A percentile compares a stretch with the other conserved stretches of the same genome.
Evolutionary conservation across 768 basidiomycete genomes (phyloP).

Genomic region (Boletus barrowsii): DNA sequence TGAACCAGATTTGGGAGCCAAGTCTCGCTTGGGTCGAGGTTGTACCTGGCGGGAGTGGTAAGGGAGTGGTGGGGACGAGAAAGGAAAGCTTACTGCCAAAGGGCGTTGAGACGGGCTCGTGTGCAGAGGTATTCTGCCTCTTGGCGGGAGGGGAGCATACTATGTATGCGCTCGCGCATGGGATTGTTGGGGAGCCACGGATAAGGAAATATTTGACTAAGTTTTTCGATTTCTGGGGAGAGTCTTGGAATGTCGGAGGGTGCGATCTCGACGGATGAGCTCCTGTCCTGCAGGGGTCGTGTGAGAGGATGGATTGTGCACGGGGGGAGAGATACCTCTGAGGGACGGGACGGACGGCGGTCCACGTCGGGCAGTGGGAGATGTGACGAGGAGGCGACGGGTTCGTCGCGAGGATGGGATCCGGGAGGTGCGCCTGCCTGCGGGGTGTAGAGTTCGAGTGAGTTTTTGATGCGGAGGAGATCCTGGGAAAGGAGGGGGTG

Average conservation of each 20-base stretch:
- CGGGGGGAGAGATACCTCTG: slow-evolving; percentile 19
- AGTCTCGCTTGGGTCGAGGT: slow-evolving; percentile 66
- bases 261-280: slow-evolving; percentile 24
- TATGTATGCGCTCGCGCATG: slow-evolving; percentile 61
- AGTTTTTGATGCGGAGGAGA: slow-evolving; percentile 60
- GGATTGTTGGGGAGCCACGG: slow-evolving; percentile 63
- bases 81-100: slow-evolving; percentile 61
- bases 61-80: background rate
- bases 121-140: slow-evolving; percentile 61
- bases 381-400: slow-evolving; percentile 14
- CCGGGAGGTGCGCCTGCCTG: slow-evolving; percentile 14
- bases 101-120: slow-evolving; percentile 62
- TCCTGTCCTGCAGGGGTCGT: slow-evolving; percentile 18
- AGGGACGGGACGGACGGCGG: slow-evolving; percentile 13
- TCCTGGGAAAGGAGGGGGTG: slow-evolving; percentile 62
- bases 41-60: slow-evolving; percentile 44
- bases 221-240: slow-evolving; percentile 38
- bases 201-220: slow-evolving; percentile 68
- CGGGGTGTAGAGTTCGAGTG: slow-evolving; percentile 57
- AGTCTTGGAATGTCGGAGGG: slow-evolving; percentile 17
- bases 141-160: slow-evolving; percentile 55
- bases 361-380: background rate
- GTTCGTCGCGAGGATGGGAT: slow-evolving; percentile 4
- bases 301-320: background rate
- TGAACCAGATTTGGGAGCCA: slow-evolving; percentile 67